A percentile compares a stretch with the other conserved stretches of the same genome.
Evolutionary conservation across 768 basidiomycete genomes (phyloP).

Genomic region (Russula sp.): DNA sequence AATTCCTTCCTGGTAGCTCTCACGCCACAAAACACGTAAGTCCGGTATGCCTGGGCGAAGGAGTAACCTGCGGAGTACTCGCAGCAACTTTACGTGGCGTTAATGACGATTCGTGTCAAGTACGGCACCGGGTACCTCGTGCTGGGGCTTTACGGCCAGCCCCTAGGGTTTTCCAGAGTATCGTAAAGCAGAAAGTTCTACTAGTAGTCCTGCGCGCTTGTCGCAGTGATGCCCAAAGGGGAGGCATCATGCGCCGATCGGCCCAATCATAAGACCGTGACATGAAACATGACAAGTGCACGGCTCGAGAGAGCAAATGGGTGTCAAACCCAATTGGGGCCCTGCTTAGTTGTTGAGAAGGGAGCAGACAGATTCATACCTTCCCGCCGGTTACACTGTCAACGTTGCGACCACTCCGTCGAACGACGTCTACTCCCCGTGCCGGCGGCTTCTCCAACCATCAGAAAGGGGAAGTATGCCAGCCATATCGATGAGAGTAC

Average conservation of each 20-base stretch:
- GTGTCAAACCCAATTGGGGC: background rate
- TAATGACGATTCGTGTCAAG: background rate
- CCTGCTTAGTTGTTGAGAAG: background rate
- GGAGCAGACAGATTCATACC: background rate
- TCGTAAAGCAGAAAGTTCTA: conserved; percentile 2
- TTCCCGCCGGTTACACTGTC: conserved; percentile 5
- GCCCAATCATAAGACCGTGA: background rate
- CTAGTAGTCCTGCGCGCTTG: background rate
- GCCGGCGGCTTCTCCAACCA: background rate
- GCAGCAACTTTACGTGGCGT: conserved; percentile 3
- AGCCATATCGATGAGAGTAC: background rate
- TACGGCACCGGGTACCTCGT: background rate
- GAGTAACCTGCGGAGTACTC: background rate
- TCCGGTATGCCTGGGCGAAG: background rate
- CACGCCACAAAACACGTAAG: conserved; percentile 18
- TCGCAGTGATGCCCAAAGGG: background rate
- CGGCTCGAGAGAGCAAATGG: background rate
- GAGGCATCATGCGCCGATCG: background rate
- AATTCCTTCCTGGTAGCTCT: conserved; percentile 13
- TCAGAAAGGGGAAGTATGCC: conserved; percentile 1
- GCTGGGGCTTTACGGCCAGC: background rate
- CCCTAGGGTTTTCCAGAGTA: background rate
- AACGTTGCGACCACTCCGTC: background rate
- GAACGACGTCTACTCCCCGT: background rate
- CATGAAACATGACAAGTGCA: background rate